Evolutionary conservation across 148 eudicot genomes (phyloP).

Genomic region (Rheum nobile): DNA sequence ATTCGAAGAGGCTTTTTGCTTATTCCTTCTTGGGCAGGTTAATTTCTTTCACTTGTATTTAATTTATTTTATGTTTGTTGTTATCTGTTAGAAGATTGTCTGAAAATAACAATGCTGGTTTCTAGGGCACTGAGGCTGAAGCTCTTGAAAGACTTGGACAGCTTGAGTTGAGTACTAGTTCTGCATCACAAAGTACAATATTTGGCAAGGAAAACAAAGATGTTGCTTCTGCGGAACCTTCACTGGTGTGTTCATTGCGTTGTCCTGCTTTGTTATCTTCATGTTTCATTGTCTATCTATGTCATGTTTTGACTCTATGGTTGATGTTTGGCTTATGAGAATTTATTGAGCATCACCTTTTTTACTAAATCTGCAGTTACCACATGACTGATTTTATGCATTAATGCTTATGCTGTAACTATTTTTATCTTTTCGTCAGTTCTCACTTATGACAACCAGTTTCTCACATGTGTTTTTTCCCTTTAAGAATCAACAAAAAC

Average conservation of each 20-base stretch:
- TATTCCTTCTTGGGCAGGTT: slow-evolving; percentile 92
- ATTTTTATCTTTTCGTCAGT: not conserved
- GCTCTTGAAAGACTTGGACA: slow-evolving; percentile 63
- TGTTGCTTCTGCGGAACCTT: slow-evolving; percentile 31
- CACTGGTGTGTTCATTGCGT: slow-evolving; percentile 42
- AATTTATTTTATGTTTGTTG: not conserved
- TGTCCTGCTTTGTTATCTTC: not conserved
- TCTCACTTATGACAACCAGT: not conserved
- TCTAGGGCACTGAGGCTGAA: slow-evolving; percentile 75
- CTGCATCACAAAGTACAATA: slow-evolving; percentile 40
- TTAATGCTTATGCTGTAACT: not conserved
- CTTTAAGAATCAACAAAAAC: not conserved
- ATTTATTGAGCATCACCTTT: not conserved
- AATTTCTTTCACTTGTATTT: slow-evolving; percentile 5
- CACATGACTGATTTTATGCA: slow-evolving; percentile 3
- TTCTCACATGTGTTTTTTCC: not conserved
- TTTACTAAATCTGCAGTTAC: not conserved
- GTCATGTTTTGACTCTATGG: not conserved
- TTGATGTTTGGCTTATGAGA: not conserved
- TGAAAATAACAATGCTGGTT: slow-evolving; percentile 8
- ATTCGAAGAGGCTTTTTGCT: slow-evolving; percentile 81
- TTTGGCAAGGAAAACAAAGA: slow-evolving; percentile 42
- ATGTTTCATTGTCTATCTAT: not conserved
- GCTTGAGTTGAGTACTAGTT: slow-evolving; percentile 35
- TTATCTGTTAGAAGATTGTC: not conserved